These are phyloP conservation scores for Orbilia blumenaviensis DNA, from an alignment of 2,329 filamentous ascomycete genomes.

Conservation along the genomic window DNA sequence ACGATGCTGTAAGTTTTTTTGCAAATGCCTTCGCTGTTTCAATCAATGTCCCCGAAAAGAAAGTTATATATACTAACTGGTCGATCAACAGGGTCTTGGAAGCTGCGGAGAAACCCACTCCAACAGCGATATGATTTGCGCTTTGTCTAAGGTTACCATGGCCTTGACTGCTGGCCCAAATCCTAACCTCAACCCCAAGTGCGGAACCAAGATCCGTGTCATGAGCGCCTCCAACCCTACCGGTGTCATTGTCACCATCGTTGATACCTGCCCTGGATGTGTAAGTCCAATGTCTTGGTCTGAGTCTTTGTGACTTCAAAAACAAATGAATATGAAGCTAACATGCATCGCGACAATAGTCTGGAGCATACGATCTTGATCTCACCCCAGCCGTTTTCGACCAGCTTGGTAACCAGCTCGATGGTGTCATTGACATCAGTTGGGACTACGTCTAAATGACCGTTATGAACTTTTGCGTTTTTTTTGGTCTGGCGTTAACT, in stretches of 20 bases:
- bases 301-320: not conserved
- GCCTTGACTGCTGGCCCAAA: slow-evolving; percentile 53
- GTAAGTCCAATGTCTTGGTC: slow-evolving; percentile 53
- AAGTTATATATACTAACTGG: not conserved
- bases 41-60: not conserved
- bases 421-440: slow-evolving; percentile 38
- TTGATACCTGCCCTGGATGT: slow-evolving; percentile 55
- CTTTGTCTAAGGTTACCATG: slow-evolving; percentile 55
- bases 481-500: not conserved
- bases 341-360: slow-evolving; percentile 4
- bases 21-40: no score
- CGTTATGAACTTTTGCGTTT: not conserved
- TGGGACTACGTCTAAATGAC: slow-evolving; percentile 42
- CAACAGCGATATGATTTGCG: slow-evolving; percentile 55
- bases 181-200: slow-evolving; percentile 58
- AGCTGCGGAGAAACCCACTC: slow-evolving; percentile 53
- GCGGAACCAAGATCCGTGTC: slow-evolving; percentile 55
- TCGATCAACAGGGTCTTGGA: slow-evolving; percentile 52
- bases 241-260: slow-evolving; percentile 41
- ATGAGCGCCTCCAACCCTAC: slow-evolving; percentile 30
- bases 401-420: slow-evolving; percentile 45
- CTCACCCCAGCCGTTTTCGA: slow-evolving; percentile 53
- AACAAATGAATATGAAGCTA: slow-evolving; percentile 16
- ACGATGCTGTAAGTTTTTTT: slow-evolving; percentile 52
- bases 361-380: slow-evolving; percentile 41